A percentile compares a stretch with the other conserved stretches of the same genome.
phyloP scores from a whole-genome alignment of 192 early-diverging fungal genomes.

The Mortierella claussenii region DNA sequence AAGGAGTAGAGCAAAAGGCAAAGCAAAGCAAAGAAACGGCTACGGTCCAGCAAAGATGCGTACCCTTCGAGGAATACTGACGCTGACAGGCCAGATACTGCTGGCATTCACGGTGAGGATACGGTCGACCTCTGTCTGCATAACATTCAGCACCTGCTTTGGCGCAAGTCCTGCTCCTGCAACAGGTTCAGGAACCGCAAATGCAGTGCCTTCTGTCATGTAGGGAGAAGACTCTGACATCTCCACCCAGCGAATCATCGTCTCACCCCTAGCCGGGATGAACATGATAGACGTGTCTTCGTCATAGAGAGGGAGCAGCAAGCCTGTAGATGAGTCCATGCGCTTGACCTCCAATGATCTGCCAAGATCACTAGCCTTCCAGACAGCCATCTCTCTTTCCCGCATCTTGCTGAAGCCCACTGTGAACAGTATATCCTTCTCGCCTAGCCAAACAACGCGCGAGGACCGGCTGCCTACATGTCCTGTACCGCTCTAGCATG shows the following conservation, averaged over 20 bases:
- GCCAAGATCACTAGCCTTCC: slow-evolving; percentile 74
- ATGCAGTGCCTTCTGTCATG: slow-evolving; percentile 59
- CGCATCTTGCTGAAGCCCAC: slow-evolving; percentile 80
- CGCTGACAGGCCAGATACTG: slow-evolving; percentile 75
- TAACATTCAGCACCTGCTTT: slow-evolving; percentile 76
- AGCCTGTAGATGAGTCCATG: slow-evolving; percentile 77
- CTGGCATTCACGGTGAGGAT: slow-evolving; percentile 67
- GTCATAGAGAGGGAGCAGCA: slow-evolving; percentile 80
- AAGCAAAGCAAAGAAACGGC: neutral
- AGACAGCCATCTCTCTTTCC: slow-evolving; percentile 76
- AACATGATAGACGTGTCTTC: slow-evolving; percentile 84
- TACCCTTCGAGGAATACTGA: slow-evolving; percentile 74
- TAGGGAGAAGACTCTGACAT: slow-evolving; percentile 56
- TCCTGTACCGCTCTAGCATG: slow-evolving; percentile 47
- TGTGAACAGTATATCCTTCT: slow-evolving; percentile 70
- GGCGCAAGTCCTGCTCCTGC: slow-evolving; percentile 74
- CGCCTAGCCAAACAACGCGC: slow-evolving; percentile 75
- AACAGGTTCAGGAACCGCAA: slow-evolving; percentile 53
- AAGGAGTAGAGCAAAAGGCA: neutral
- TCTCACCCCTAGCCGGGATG: slow-evolving; percentile 72
- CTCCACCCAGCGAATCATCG: slow-evolving; percentile 74
- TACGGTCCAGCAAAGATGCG: neutral
- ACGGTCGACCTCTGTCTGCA: slow-evolving; percentile 76
- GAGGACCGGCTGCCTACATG: slow-evolving; percentile 76
- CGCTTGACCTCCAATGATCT: slow-evolving; percentile 66